A percentile compares a stretch with the other conserved stretches of the same genome.
These are phyloP conservation scores for Colletotrichum magnum DNA, from an alignment of 2,329 filamentous ascomycete species.

Conservation along the genomic window DNA sequence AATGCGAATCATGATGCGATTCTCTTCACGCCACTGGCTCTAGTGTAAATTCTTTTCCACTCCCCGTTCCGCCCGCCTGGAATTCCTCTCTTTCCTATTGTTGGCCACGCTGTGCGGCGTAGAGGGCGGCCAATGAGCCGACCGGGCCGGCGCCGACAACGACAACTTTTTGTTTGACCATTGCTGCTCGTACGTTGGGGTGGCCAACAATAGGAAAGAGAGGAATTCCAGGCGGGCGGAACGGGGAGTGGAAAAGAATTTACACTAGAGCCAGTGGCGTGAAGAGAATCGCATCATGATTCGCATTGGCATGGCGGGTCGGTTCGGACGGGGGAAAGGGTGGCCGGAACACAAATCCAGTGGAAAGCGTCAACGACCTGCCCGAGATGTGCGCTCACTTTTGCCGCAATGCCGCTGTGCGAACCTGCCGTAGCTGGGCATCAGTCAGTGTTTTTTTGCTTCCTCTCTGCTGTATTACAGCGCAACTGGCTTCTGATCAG, in stretches of 20 bases:
- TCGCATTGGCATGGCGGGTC: slow-evolving; percentile 30
- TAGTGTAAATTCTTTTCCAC: slow-evolving; percentile 10
- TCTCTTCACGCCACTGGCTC: slow-evolving; percentile 25
- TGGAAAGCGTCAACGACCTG: slow-evolving; percentile 31
- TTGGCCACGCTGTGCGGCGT: slow-evolving; percentile 89
- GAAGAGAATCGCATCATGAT: slow-evolving; percentile 31
- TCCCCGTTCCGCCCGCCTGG: slow-evolving; percentile 1
- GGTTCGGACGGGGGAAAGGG: slow-evolving; percentile 16
- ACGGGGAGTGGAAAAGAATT: slow-evolving; percentile 9
- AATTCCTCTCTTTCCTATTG: not conserved
- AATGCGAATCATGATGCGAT: slow-evolving; percentile 29
- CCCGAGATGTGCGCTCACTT: not conserved
- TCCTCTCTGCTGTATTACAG: not conserved
- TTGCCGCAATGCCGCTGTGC: slow-evolving; percentile 20
- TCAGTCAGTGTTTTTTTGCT: not conserved
- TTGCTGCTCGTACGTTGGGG: slow-evolving; percentile 38
- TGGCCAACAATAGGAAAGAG: not conserved
- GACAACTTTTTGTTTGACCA: slow-evolving; percentile 76
- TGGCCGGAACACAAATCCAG: not conserved
- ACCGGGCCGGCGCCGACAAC: slow-evolving; percentile 95
- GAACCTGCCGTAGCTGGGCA: not conserved
- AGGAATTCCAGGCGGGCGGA: not conserved
- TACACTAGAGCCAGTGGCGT: slow-evolving; percentile 21
- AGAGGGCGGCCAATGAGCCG: slow-evolving; percentile 90
- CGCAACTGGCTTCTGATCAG: not conserved